Percentiles rank a stretch among this genome's conserved stretches.
phyloP scores from a whole-genome alignment of 1,284 basidiomycete species.

The Boletus sp. region DNA sequence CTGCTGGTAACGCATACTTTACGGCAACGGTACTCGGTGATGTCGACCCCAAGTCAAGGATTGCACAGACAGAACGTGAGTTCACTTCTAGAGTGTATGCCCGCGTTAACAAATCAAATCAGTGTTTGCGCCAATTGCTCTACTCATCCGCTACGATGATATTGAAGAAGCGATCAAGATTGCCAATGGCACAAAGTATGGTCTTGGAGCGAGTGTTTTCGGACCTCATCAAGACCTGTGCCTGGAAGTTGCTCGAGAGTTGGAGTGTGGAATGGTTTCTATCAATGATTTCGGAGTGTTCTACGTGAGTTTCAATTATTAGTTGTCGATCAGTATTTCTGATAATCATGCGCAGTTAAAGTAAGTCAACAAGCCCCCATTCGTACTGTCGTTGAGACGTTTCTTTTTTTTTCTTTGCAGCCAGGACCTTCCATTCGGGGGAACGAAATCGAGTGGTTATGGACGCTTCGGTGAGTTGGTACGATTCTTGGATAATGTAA shows the following conservation, averaged over 20 bases:
- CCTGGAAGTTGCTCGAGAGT: conserved; percentile 67
- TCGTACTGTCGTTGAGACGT: conserved; percentile 7
- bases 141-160: conserved; percentile 77
- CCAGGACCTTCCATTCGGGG: conserved; percentile 93
- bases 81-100: not conserved
- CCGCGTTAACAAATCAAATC: conserved; percentile 13
- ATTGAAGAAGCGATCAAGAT: conserved; percentile 81
- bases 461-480: conserved; percentile 71
- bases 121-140: conserved; percentile 89
- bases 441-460: conserved; percentile 84
- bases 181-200: conserved; percentile 85
- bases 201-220: conserved; percentile 95
- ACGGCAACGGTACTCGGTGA: conserved; percentile 82
- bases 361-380: conserved; percentile 37
- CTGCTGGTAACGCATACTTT: conserved; percentile 77
- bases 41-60: conserved; percentile 69
- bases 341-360: conserved; percentile 46
- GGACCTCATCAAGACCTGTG: conserved; percentile 77
- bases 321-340: conserved; percentile 9
- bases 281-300: conserved; percentile 93
- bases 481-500: conserved; percentile 2
- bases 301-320: conserved; percentile 57
- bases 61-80: conserved; percentile 79
- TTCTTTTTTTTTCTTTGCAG: conserved; percentile 40
- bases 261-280: conserved; percentile 95